Conservation (phyloP, 2,329 filamentous ascomycete genomes). For the Talaromyces sp. region DNA sequence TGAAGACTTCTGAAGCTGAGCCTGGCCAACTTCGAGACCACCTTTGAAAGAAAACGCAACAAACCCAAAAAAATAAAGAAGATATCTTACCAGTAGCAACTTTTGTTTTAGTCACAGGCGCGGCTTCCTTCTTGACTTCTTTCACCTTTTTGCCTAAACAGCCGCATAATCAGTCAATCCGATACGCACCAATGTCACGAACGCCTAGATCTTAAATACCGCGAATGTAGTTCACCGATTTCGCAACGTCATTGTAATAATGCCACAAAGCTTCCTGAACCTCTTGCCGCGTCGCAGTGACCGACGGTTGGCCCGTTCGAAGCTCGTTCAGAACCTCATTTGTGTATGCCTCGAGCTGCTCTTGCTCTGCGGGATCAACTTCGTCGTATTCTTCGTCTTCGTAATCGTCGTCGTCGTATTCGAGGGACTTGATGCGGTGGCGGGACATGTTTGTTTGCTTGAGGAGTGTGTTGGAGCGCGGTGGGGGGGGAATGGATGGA, state of each 20-base stretch:
- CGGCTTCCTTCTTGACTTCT: slow-evolving; percentile 30
- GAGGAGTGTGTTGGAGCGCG: background rate
- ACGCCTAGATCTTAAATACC: slow-evolving; percentile 39
- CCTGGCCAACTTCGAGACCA: slow-evolving; percentile 28
- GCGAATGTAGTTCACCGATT: slow-evolving; percentile 75
- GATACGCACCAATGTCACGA: too few species aligned
- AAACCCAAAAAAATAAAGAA: slow-evolving; percentile 2
- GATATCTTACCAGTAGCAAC: slow-evolving; percentile 28
- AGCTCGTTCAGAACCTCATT: slow-evolving; percentile 64
- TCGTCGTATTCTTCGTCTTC: slow-evolving; percentile 37
- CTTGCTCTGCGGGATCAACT: slow-evolving; percentile 45
- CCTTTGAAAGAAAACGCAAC: background rate
- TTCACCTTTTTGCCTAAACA: slow-evolving; percentile 35
- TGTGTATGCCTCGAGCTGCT: slow-evolving; percentile 64
- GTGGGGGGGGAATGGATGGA: background rate
- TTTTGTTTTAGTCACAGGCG: slow-evolving; percentile 26
- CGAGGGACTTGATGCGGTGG: slow-evolving; percentile 45
- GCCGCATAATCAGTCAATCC: slow-evolving; percentile 7
- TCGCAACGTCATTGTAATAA: slow-evolving; percentile 90
- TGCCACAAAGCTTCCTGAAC: slow-evolving; percentile 92
- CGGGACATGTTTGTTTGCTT: slow-evolving; percentile 38
- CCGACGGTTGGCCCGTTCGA: slow-evolving; percentile 56
- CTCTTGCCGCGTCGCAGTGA: slow-evolving; percentile 63
- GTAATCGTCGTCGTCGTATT: slow-evolving; percentile 41
- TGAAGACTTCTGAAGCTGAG: slow-evolving; percentile 20